These are phyloP conservation scores for Mollisiaceae sp. DNA, from an alignment of 2,329 filamentous ascomycete species.

Conservation along the genomic window DNA sequence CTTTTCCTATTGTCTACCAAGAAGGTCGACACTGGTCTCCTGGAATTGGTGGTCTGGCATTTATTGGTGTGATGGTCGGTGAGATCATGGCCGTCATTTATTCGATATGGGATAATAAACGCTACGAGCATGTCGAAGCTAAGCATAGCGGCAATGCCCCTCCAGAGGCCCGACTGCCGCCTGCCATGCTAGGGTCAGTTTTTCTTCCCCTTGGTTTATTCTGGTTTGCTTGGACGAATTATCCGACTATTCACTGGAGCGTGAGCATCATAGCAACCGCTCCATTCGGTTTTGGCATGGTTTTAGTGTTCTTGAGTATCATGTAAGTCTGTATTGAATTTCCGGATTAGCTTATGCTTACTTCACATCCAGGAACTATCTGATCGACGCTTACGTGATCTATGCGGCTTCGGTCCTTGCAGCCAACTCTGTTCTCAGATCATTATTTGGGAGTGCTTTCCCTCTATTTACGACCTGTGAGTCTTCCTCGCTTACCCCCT, in stretches of 20 bases:
- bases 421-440: conserved; percentile 73
- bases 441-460: conserved; percentile 73
- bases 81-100: conserved; percentile 64
- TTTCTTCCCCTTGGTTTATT: conserved; percentile 68
- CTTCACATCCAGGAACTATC: conserved; percentile 43
- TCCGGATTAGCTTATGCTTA: background rate
- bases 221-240: conserved; percentile 72
- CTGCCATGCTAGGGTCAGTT: conserved; percentile 65
- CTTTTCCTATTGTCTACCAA: conserved; percentile 71
- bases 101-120: conserved; percentile 59
- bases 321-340: conserved; percentile 25
- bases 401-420: conserved; percentile 78
- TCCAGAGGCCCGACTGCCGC: conserved; percentile 68
- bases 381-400: conserved; percentile 71
- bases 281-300: conserved; percentile 51
- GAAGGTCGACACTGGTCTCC: conserved; percentile 61
- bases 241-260: conserved; percentile 60
- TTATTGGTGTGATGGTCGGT: conserved; percentile 72
- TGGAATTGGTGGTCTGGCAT: conserved; percentile 66
- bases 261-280: conserved; percentile 52
- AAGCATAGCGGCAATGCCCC: conserved; percentile 57
- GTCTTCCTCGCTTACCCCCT: conserved; percentile 5
- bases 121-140: conserved; percentile 50
- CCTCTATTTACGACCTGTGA: conserved; percentile 68
- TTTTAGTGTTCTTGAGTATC: conserved; percentile 67